Base-by-base conservation (phyloP, 1,284 basidiomycete species). In the Austroboletus sp. region DNA sequence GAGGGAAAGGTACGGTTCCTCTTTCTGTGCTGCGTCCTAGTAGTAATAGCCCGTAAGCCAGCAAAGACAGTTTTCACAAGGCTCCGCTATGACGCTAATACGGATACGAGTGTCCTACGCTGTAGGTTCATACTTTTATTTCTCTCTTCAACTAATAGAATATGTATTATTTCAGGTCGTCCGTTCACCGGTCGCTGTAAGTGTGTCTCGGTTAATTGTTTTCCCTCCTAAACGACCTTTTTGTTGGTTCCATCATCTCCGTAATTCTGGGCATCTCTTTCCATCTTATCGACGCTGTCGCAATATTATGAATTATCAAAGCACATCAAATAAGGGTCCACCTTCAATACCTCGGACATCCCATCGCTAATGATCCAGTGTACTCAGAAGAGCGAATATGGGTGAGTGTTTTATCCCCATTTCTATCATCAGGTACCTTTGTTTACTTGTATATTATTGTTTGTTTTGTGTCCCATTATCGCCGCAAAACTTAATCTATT, bases 311-410 rank as follows among this genome's bases (percentile, higher is more conserved):
- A 37, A 35, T 21, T 31, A 32, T 25, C 2, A 32, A 45, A 89
- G 93, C 93, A 1, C 93, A 97, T 66, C 93, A 97, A 67, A 86
- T 96, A 48, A 80, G 95, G 37, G 95, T 98, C 1, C 96, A 99
- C 62, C 76, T 98, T 1, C 96, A 98, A 68, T 98, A 78, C 62
- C 79, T 99, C 40, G 96, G 96, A 1, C 73, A 90, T 60, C 87
- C 96, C 0, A 94, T 99, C 53, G 88, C 90, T 19, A 95, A 96
- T 60, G 92, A 95, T 60, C 85, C 89, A 2, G 75, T 94, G 0
- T 95, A 95, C 63, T 83, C 84, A 11, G 82, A 85, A 49, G 64
- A 72, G 16, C 75, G 74, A 23, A 90, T 95, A 30, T 97, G 93
- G 93, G 85, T 82, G 54, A 39, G 74, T 66, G 29, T 21, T 21